Percentiles rank a stretch among this genome's conserved stretches.
These are phyloP conservation scores for Calonectria montana DNA, from an alignment of 2,329 filamentous ascomycete genomes.

Conservation along the genomic window DNA sequence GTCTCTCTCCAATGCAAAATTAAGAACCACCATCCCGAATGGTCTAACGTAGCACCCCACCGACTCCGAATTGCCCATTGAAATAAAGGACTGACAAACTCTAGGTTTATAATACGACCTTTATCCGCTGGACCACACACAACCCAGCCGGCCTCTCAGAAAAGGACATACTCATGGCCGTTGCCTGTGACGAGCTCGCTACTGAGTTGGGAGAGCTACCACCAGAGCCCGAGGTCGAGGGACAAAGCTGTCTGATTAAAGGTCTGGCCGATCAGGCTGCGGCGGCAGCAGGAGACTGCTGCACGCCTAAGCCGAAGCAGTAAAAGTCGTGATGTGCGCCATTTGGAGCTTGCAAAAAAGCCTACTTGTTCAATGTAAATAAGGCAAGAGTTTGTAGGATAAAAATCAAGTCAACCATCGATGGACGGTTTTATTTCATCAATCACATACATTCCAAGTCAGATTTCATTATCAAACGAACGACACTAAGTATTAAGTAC, in stretches of 20 bases:
- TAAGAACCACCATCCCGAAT: constrained; percentile 79
- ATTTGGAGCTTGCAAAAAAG: background rate
- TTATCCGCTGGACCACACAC: constrained; percentile 81
- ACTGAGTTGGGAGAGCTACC: constrained; percentile 66
- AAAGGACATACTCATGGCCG: constrained; percentile 72
- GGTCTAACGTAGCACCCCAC: constrained; percentile 71
- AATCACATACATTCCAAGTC: background rate
- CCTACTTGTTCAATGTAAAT: background rate
- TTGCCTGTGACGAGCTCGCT: constrained; percentile 70
- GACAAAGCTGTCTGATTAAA: constrained; percentile 50
- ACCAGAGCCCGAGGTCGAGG: constrained; percentile 41
- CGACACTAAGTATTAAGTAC: constrained; percentile 48
- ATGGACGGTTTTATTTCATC: background rate
- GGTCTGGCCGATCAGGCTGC: constrained; percentile 60
- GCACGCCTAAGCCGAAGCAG: constrained; percentile 57
- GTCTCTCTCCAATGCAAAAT: constrained; percentile 75
- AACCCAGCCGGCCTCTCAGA: constrained; percentile 72
- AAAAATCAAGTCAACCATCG: background rate
- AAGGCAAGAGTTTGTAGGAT: background rate
- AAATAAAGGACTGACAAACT: constrained; percentile 5
- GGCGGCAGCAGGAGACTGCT: constrained; percentile 64
- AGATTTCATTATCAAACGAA: constrained; percentile 36
- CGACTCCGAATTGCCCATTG: background rate
- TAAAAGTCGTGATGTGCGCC: background rate
- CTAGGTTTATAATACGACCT: constrained; percentile 76